phyloP scores from a whole-genome alignment of 1,139 yeast species.

The Yamadazyma oceani region DNA sequence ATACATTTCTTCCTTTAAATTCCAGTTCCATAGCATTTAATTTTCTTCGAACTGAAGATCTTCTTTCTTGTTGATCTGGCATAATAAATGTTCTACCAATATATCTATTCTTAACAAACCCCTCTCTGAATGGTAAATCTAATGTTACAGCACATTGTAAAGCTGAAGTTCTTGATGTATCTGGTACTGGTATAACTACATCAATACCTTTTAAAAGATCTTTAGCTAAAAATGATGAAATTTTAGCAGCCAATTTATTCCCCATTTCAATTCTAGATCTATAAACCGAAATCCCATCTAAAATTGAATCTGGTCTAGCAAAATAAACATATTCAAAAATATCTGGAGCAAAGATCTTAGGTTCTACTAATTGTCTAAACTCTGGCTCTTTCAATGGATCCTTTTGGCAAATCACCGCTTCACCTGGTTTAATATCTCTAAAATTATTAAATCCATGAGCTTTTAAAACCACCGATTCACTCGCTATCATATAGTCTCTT shows the following conservation, averaged over 20 bases:
- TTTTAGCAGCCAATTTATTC: slow-evolving; percentile 75
- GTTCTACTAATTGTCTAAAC: slow-evolving; percentile 82
- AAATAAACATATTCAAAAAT: slow-evolving; percentile 96
- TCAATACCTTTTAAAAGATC: slow-evolving; percentile 56
- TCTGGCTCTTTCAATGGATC: slow-evolving; percentile 54
- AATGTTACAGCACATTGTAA: slow-evolving; percentile 85
- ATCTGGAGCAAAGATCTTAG: slow-evolving; percentile 84
- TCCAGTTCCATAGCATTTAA: slow-evolving; percentile 95
- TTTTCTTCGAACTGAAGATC: slow-evolving; percentile 91
- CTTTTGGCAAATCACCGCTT: slow-evolving; percentile 90
- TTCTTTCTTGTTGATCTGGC: slow-evolving; percentile 96
- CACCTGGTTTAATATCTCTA: slow-evolving; percentile 89
- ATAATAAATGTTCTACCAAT: slow-evolving; percentile 97
- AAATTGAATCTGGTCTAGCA: slow-evolving; percentile 95
- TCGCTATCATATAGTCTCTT: slow-evolving; percentile 91
- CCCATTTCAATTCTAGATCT: slow-evolving; percentile 96
- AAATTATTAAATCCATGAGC: slow-evolving; percentile 86
- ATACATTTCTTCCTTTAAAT: slow-evolving; percentile 80
- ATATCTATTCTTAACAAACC: slow-evolving; percentile 93
- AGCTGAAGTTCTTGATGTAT: slow-evolving; percentile 93
- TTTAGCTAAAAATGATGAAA: slow-evolving; percentile 50
- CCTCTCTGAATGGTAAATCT: slow-evolving; percentile 88
- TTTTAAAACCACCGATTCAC: slow-evolving; percentile 90
- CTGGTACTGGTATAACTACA: slow-evolving; percentile 97
- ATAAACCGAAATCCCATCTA: slow-evolving; percentile 94